Evolutionary conservation across 129 eudicot species (phyloP), one percentile per base, ranked within the genome.

Genomic region (Lactuca sativa): DNA sequence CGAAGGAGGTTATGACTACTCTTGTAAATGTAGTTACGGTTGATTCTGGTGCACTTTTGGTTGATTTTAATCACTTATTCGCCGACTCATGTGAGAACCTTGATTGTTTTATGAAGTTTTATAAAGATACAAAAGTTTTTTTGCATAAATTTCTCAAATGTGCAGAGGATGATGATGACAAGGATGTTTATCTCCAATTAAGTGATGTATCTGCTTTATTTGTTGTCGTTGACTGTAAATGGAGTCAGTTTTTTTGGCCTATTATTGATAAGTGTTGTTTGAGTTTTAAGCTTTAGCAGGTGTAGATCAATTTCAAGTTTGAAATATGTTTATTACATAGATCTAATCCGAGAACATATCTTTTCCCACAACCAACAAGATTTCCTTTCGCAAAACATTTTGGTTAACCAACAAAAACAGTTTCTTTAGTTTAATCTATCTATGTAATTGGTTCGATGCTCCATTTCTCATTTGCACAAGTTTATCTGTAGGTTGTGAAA

Each of bases 151-250:
- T 37, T 33, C 17, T 67, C 53, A 18, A 33, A 48, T 68, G 33
- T 58, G 55, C 70, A 64, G 87, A 92, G 95, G 97, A 81, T 76
- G 90, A 87, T 64, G 56, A 80, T 43, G 86, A 77, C 66, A 82
- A 5, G 61, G 74, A 86, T 66, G 66, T 83, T 81, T 93, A 89
- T 77, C 70, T 88, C 56, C 95, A 89, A 62, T 75, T 93, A 77
- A 93, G 97, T 73, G 98, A 93, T 74, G 95, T 89, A 59, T 89
- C 96, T 36, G 98, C 95, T 18, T 89, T 93, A 76, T 80, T 93
- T 69, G 88, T 93, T 56, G 98, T 89, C 52, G 98, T 96, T 55
- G 95, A 89, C 64, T 89, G 85, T 63, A 73, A 69, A 30, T 93
- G 98, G 98, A 85, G 86, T 70, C 78, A 69, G 64, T 58, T 81